A percentile compares a stretch with the other conserved stretches of the same genome.
phyloP scores from a whole-genome alignment of 1,284 basidiomycete genomes.

The Austroboletus niveus region DNA sequence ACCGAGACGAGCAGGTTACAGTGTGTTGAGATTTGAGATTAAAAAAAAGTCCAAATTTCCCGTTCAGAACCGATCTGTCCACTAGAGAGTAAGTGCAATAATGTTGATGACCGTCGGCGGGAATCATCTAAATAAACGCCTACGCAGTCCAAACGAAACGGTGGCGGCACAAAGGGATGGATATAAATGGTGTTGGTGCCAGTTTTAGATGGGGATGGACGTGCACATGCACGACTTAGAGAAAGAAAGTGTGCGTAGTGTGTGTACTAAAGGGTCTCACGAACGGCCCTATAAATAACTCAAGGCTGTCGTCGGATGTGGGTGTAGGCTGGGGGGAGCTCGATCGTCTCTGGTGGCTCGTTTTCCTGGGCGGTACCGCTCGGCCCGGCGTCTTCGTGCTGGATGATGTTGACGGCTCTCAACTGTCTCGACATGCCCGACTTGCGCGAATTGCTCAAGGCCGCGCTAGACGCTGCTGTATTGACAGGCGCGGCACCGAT shows the following conservation, averaged over 20 bases:
- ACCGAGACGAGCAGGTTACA: too few species aligned
- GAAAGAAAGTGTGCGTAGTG: neutral
- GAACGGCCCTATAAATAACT: neutral
- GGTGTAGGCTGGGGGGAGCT: constrained; percentile 80
- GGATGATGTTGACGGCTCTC: constrained; percentile 73
- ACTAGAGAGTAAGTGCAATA: neutral
- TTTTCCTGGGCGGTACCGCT: constrained; percentile 31
- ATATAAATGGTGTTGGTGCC: constrained; percentile 3
- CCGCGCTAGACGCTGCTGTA: constrained; percentile 7
- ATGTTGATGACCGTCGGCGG: neutral
- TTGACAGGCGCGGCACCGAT: constrained; percentile 19
- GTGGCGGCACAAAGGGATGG: neutral
- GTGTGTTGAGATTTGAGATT: too few species aligned
- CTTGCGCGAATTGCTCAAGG: constrained; percentile 42
- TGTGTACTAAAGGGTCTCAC: too few species aligned
- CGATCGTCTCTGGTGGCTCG: constrained; percentile 64
- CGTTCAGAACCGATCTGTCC: neutral
- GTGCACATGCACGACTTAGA: neutral
- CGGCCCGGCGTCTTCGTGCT: constrained; percentile 75
- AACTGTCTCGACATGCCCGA: constrained; percentile 42
- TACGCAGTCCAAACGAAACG: neutral
- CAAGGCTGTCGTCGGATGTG: constrained; percentile 38
- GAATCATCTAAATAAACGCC: neutral
- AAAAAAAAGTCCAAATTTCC: too few species aligned
- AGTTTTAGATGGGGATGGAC: neutral